Percentiles rank a stretch among this genome's conserved stretches.
Evolutionary conservation across 352 stramenopile genomes (phyloP).

Genomic region (Phytophthora cactorum): DNA sequence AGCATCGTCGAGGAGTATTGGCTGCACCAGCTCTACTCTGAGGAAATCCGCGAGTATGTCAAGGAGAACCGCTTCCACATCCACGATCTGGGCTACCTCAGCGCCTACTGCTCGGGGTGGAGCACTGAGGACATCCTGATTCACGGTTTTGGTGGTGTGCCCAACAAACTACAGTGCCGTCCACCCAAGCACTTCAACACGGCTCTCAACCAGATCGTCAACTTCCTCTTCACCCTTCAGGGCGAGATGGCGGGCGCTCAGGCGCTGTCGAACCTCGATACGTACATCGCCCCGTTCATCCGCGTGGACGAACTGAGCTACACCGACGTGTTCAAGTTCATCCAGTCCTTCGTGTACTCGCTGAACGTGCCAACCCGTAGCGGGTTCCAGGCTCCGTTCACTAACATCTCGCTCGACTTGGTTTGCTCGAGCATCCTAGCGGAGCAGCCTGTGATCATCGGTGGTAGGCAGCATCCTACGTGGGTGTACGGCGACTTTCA

Average conservation of each 20-base stretch:
- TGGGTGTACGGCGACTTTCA: constrained; percentile 42
- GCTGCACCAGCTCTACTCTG: constrained; percentile 38
- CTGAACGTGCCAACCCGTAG: constrained; percentile 36
- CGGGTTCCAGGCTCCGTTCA: constrained; percentile 39
- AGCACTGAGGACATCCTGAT: constrained; percentile 41
- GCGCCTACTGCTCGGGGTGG: constrained; percentile 39
- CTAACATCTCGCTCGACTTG: constrained; percentile 39
- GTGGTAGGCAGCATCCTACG: constrained; percentile 29
- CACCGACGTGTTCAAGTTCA: constrained; percentile 39
- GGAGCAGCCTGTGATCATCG: constrained; percentile 35
- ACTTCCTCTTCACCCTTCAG: constrained; percentile 43
- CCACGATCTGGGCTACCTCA: constrained; percentile 38
- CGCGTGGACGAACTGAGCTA: constrained; percentile 37
- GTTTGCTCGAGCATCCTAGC: constrained; percentile 30
- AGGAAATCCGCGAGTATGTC: constrained; percentile 30
- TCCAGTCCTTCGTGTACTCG: constrained; percentile 43
- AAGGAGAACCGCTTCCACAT: constrained; percentile 44
- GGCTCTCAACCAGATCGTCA: constrained; percentile 39
- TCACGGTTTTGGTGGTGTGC: constrained; percentile 36
- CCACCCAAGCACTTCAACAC: constrained; percentile 41
- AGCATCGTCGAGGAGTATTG: constrained; percentile 39
- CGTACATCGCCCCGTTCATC: constrained; percentile 40
- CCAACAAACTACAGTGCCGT: constrained; percentile 39
- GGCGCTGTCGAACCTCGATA: constrained; percentile 39
- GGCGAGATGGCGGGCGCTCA: constrained; percentile 38